These are phyloP conservation scores for Colletotrichum sp. DNA, from an alignment of 2,329 filamentous ascomycete species.

Conservation along the genomic window DNA sequence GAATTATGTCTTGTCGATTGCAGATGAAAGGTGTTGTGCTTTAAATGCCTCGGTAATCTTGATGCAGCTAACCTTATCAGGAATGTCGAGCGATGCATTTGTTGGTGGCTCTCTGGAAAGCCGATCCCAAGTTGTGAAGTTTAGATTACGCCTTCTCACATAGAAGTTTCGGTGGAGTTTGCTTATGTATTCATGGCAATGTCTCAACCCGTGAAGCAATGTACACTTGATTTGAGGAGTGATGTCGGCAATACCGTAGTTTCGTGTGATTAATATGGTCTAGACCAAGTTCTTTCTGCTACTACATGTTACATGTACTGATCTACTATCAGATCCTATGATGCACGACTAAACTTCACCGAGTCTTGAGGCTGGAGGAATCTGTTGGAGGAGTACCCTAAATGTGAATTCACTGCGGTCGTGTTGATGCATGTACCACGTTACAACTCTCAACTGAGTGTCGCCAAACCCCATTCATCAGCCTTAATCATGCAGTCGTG, in stretches of 20 bases:
- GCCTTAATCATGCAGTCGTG: not conserved
- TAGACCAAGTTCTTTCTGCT: not conserved
- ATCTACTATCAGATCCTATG: not conserved
- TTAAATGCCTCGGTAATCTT: not conserved
- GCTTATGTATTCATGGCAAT: not conserved
- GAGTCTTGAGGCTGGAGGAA: not conserved
- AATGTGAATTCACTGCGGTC: not conserved
- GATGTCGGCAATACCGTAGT: not conserved
- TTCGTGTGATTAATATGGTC: not conserved
- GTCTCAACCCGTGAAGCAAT: not conserved
- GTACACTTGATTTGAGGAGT: not conserved
- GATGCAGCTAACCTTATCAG: not conserved
- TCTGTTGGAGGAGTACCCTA: not conserved
- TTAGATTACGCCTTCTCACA: not conserved
- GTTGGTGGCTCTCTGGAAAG: not conserved
- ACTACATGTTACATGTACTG: not conserved
- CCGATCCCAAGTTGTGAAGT: not conserved
- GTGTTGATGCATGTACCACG: not conserved
- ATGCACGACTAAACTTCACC: not conserved
- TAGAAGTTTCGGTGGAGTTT: not conserved
- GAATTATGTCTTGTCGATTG: not conserved
- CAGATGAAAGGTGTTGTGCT: not conserved
- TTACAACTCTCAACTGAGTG: not conserved
- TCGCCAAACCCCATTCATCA: accelerated
- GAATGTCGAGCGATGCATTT: not conserved